Conservation (phyloP, 768 basidiomycete genomes). For the Auriscalpium microsporum region DNA sequence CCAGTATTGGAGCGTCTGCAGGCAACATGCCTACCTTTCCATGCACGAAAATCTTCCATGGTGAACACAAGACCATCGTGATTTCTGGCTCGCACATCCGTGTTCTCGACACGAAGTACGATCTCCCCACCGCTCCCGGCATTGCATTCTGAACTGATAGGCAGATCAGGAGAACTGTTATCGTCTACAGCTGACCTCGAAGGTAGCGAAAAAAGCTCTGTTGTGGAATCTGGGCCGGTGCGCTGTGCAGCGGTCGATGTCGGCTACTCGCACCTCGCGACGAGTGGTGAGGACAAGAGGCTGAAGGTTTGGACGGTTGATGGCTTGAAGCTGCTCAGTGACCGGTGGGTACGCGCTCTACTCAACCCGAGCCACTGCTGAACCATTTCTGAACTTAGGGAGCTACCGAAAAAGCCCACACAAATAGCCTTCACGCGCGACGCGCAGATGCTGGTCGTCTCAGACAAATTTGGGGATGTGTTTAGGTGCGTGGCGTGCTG, state of each 20-base stretch:
- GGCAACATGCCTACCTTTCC: slow-evolving; percentile 28
- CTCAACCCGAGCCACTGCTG: background rate
- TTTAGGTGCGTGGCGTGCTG: slow-evolving; percentile 48
- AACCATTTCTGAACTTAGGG: slow-evolving; percentile 33
- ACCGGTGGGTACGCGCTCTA: slow-evolving; percentile 36
- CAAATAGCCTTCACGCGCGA: slow-evolving; percentile 53
- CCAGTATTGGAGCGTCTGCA: background rate
- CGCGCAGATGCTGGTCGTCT: slow-evolving; percentile 61
- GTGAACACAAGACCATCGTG: slow-evolving; percentile 28
- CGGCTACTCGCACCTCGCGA: slow-evolving; percentile 42
- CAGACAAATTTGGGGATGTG: slow-evolving; percentile 94
- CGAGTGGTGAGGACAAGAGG: slow-evolving; percentile 71
- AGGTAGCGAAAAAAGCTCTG: slow-evolving; percentile 22
- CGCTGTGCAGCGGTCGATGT: slow-evolving; percentile 48
- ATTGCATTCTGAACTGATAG: slow-evolving; percentile 9
- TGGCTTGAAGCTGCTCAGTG: slow-evolving; percentile 44
- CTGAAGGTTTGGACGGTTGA: slow-evolving; percentile 69
- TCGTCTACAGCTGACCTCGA: slow-evolving; percentile 33
- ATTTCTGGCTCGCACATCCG: slow-evolving; percentile 60
- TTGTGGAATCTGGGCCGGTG: slow-evolving; percentile 47
- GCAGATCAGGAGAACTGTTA: slow-evolving; percentile 46
- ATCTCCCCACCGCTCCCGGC: background rate
- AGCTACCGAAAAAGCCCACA: slow-evolving; percentile 79
- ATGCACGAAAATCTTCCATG: slow-evolving; percentile 38
- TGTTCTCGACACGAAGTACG: slow-evolving; percentile 47